A percentile compares a stretch with the other conserved stretches of the same genome.
phyloP scores from a whole-genome alignment of 2,329 filamentous ascomycete species.

The Beauveria asiatica region DNA sequence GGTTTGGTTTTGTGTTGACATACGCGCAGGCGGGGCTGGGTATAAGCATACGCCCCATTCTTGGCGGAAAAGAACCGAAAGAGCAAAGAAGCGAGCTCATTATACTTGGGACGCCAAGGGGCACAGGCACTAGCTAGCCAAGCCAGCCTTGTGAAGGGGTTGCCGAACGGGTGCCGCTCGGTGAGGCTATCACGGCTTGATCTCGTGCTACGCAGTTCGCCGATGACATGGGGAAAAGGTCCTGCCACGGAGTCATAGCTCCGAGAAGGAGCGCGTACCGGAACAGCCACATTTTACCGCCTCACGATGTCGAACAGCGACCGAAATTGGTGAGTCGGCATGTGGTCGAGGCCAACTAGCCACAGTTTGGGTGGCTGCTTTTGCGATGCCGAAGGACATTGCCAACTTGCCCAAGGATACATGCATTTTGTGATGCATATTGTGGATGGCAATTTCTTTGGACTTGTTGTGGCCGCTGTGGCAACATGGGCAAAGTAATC shows the following conservation, averaged over 20 bases:
- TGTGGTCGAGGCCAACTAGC: background rate
- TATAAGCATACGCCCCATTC: background rate
- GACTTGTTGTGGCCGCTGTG: background rate
- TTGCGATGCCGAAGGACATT: background rate
- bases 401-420: background rate
- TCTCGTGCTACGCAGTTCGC: background rate
- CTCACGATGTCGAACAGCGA: background rate
- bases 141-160: background rate
- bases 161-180: background rate
- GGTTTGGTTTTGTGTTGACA: background rate
- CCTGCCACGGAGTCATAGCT: background rate
- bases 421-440: background rate
- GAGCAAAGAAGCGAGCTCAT: background rate
- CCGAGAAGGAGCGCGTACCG: background rate
- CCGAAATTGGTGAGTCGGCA: background rate
- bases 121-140: background rate
- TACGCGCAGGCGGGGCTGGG: background rate
- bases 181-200: background rate
- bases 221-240: background rate
- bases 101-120: background rate
- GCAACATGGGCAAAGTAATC: background rate
- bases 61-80: background rate
- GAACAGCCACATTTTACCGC: background rate
- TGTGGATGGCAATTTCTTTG: background rate
- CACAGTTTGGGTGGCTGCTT: conserved; percentile 5